These are phyloP conservation scores for Hypomyces perniciosus DNA, from an alignment of 2,329 filamentous ascomycete genomes.

Conservation along the genomic window DNA sequence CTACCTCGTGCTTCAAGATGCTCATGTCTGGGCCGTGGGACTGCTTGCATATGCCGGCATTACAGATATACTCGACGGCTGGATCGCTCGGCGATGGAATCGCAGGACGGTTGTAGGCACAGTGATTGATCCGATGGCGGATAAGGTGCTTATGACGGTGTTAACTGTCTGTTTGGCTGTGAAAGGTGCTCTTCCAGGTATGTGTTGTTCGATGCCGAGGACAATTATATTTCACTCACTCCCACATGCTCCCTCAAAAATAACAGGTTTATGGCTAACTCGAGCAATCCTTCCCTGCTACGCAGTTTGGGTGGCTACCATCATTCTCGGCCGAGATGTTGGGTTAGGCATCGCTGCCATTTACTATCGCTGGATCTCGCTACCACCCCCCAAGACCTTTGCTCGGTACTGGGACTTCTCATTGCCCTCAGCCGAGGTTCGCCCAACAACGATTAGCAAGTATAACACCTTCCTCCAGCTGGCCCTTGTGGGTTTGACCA, in stretches of 20 bases:
- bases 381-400: slow-evolving; percentile 91
- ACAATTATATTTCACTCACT: too few species aligned
- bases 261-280: not conserved
- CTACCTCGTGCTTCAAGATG: slow-evolving; percentile 79
- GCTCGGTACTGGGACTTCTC: slow-evolving; percentile 95
- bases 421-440: slow-evolving; percentile 78
- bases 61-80: slow-evolving; percentile 89
- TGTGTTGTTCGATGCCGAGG: slow-evolving; percentile 22
- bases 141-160: slow-evolving; percentile 94
- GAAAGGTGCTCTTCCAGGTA: slow-evolving; percentile 75
- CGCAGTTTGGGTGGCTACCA: slow-evolving; percentile 74
- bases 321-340: slow-evolving; percentile 85
- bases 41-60: slow-evolving; percentile 91
- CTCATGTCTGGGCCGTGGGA: slow-evolving; percentile 70
- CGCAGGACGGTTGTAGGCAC: slow-evolving; percentile 90
- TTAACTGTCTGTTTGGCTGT: slow-evolving; percentile 78
- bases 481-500: slow-evolving; percentile 76
- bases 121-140: slow-evolving; percentile 93
- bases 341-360: slow-evolving; percentile 79
- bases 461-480: slow-evolving; percentile 93
- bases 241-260: too few species aligned
- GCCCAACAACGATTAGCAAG: slow-evolving; percentile 78
- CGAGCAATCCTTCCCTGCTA: not conserved
- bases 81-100: slow-evolving; percentile 82
- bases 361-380: slow-evolving; percentile 92